Conservation (phyloP, 208 protist species). For the Leishmania braziliensis region DNA sequence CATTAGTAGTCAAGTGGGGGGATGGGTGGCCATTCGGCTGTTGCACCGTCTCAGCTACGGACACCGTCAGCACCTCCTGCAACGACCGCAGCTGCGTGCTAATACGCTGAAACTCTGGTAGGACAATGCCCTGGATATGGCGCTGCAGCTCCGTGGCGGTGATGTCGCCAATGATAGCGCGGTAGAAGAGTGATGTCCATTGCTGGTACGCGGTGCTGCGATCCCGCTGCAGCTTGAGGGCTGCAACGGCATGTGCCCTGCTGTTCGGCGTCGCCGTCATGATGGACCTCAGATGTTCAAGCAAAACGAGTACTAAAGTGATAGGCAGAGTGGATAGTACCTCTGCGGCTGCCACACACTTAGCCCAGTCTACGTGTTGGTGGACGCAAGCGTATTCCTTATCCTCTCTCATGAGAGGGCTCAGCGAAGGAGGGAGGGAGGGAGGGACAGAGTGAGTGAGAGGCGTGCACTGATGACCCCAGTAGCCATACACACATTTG, state of each 20-base stretch:
- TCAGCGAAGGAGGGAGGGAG: background rate
- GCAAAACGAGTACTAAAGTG: background rate
- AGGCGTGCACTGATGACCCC: background rate
- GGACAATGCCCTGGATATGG: conserved; percentile 41
- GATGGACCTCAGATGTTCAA: no score
- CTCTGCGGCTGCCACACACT: background rate
- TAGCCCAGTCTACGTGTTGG: background rate
- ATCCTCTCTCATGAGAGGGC: background rate
- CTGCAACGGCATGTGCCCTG: conserved; percentile 9
- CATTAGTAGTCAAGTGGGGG: background rate
- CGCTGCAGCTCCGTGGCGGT: conserved; percentile 42
- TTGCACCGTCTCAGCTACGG: background rate
- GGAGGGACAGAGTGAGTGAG: background rate
- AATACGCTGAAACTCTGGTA: conserved; percentile 61
- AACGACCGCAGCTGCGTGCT: conserved; percentile 54
- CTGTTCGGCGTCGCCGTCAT: background rate
- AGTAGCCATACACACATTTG: background rate
- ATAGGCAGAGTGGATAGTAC: background rate
- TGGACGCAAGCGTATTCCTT: background rate
- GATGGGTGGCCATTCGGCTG: background rate
- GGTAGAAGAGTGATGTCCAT: conserved; percentile 58
- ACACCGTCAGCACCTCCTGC: conserved; percentile 25
- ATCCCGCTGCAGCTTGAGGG: conserved; percentile 54
- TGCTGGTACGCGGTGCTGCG: conserved; percentile 67
- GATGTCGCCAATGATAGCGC: conserved; percentile 46